Conservation (phyloP, 768 basidiomycete genomes). For the Hypholoma fasciculare region DNA sequence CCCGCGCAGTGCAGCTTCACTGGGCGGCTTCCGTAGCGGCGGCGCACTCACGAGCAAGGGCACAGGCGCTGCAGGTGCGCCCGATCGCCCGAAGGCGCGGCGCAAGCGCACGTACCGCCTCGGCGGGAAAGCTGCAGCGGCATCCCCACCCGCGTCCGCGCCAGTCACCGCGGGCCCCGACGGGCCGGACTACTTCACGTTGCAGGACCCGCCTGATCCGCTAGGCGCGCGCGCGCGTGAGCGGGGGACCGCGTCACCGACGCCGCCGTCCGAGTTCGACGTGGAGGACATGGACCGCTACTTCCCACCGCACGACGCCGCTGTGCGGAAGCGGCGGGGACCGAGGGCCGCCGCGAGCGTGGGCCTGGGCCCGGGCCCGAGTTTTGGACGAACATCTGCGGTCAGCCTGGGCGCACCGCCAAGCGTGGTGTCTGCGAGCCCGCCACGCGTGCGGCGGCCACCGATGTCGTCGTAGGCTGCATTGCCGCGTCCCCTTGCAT, state of each 20-base stretch:
- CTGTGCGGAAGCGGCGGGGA: not conserved
- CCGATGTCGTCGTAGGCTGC: not conserved
- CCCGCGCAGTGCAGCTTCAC: slow-evolving; percentile 40
- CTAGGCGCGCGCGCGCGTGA: not conserved
- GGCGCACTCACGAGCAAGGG: slow-evolving; percentile 12
- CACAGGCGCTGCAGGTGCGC: slow-evolving; percentile 12
- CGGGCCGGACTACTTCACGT: not conserved
- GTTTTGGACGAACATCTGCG: not conserved
- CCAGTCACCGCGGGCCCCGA: not conserved
- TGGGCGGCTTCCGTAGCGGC: slow-evolving; percentile 11
- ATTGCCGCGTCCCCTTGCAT: not conserved
- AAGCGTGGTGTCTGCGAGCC: not conserved
- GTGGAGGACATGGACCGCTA: slow-evolving; percentile 75
- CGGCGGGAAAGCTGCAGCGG: slow-evolving; percentile 36
- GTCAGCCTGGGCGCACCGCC: not conserved
- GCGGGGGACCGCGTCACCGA: slow-evolving; percentile 17
- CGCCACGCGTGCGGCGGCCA: not conserved
- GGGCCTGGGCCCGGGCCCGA: not conserved
- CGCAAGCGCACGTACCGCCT: slow-evolving; percentile 74
- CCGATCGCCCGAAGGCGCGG: slow-evolving; percentile 66
- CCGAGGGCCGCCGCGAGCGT: not conserved
- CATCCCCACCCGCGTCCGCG: slow-evolving; percentile 14
- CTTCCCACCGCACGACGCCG: slow-evolving; percentile 35
- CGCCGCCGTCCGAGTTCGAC: slow-evolving; percentile 51
- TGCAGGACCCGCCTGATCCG: not conserved